These are phyloP conservation scores for Acanthamoeba royreba DNA, from an alignment of 208 protist species.

Conservation along the genomic window DNA sequence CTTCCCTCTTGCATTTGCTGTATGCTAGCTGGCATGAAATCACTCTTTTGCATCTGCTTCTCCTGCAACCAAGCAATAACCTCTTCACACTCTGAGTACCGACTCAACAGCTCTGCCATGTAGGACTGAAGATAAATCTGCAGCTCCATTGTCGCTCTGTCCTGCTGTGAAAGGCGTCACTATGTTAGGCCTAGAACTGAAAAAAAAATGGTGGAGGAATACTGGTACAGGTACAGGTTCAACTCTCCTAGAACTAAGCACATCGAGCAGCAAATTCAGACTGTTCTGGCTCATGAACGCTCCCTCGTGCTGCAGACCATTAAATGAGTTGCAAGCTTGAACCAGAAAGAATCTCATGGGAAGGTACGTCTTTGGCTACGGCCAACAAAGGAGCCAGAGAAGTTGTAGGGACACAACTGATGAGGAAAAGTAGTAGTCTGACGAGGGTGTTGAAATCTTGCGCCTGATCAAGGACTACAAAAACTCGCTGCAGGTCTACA, in stretches of 20 bases:
- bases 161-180: background rate
- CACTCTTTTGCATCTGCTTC: background rate
- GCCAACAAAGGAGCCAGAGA: background rate
- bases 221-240: background rate
- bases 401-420: background rate
- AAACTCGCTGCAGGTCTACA: background rate
- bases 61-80: background rate
- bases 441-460: background rate
- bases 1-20: background rate
- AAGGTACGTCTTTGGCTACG: background rate
- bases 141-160: background rate
- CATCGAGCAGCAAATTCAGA: background rate
- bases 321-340: background rate
- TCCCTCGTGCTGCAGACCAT: background rate
- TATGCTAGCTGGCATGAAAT: background rate
- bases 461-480: background rate
- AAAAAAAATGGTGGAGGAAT: background rate
- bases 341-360: background rate
- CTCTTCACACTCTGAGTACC: background rate
- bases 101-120: background rate
- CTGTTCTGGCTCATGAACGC: conserved; percentile 16
- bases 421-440: background rate
- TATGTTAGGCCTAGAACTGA: background rate
- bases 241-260: background rate
- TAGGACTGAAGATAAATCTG: background rate